phyloP scores from a whole-genome alignment of 192 early-diverging fungal genomes.

The Endogone sp. region DNA sequence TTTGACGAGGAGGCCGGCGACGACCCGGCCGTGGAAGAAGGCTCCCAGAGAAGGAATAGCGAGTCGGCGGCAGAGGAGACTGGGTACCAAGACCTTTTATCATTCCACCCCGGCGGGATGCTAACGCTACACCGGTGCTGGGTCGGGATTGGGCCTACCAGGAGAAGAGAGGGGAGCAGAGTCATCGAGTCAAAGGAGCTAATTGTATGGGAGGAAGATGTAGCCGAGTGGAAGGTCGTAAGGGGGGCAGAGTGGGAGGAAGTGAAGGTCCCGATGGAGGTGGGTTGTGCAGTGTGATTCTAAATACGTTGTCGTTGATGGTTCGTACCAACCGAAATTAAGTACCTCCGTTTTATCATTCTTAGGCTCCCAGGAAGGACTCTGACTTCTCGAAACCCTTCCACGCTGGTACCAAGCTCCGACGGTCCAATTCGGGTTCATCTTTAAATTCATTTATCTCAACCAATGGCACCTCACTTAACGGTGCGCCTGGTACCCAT shows the following conservation, averaged over 20 bases:
- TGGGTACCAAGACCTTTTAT: slow-evolving; percentile 47
- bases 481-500: background rate
- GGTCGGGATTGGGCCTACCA: slow-evolving; percentile 37
- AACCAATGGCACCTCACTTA: background rate
- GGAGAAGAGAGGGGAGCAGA: slow-evolving; percentile 39
- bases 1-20: slow-evolving; percentile 25
- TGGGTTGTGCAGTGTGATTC: no score
- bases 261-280: slow-evolving; percentile 29
- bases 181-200: slow-evolving; percentile 46
- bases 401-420: background rate
- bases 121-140: slow-evolving; percentile 53
- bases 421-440: background rate
- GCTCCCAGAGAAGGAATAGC: slow-evolving; percentile 36
- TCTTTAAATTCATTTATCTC: background rate
- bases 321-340: background rate
- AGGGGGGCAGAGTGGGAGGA: slow-evolving; percentile 41
- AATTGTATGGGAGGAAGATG: slow-evolving; percentile 45
- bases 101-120: slow-evolving; percentile 51
- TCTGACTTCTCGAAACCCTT: background rate
- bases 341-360: background rate
- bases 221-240: slow-evolving; percentile 52
- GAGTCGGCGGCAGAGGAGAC: slow-evolving; percentile 28
- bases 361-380: background rate
- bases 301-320: no score
- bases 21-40: slow-evolving; percentile 19